These are phyloP conservation scores for Ensete ventricosum DNA, from an alignment of 176 grass and related monocot species.

Conservation along the genomic window DNA sequence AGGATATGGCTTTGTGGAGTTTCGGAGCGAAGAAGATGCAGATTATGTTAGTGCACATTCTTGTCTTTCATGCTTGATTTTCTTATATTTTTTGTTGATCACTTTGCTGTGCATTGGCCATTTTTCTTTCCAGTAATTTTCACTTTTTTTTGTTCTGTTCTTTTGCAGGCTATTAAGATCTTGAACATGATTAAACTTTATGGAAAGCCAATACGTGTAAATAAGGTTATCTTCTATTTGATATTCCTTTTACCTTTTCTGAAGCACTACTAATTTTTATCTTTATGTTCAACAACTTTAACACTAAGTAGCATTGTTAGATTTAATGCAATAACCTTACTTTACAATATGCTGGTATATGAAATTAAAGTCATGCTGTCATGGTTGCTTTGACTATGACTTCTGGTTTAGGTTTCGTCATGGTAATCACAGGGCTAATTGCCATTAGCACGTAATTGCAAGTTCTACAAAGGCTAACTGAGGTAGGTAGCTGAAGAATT, in stretches of 20 bases:
- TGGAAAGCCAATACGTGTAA: constrained; percentile 97
- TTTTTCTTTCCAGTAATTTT: constrained; percentile 17
- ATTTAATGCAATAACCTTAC: constrained; percentile 2
- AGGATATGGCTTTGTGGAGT: constrained; percentile 98
- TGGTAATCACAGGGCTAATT: not conserved
- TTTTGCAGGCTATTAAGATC: constrained; percentile 86
- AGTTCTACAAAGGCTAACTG: not conserved
- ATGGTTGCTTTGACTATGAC: not conserved
- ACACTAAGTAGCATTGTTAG: constrained; percentile 1
- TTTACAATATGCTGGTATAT: not conserved
- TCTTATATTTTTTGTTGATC: constrained; percentile 1
- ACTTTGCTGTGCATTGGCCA: not conserved
- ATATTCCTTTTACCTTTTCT: not conserved
- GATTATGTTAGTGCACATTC: constrained; percentile 67
- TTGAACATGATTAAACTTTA: constrained; percentile 99
- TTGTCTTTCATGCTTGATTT: constrained; percentile 1
- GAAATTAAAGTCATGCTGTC: not conserved
- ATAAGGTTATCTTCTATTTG: constrained; percentile 45
- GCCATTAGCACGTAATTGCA: not conserved
- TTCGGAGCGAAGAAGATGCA: constrained; percentile 93
- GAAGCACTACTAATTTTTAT: not conserved
- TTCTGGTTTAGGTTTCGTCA: not conserved
- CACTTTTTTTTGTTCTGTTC: not conserved
- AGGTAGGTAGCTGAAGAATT: not conserved
- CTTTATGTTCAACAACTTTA: constrained; percentile 5